Evolutionary conservation across 179 eudicot species (phyloP), one percentile per base, ranked within the genome.

Genomic region (Spergularia azorica): DNA sequence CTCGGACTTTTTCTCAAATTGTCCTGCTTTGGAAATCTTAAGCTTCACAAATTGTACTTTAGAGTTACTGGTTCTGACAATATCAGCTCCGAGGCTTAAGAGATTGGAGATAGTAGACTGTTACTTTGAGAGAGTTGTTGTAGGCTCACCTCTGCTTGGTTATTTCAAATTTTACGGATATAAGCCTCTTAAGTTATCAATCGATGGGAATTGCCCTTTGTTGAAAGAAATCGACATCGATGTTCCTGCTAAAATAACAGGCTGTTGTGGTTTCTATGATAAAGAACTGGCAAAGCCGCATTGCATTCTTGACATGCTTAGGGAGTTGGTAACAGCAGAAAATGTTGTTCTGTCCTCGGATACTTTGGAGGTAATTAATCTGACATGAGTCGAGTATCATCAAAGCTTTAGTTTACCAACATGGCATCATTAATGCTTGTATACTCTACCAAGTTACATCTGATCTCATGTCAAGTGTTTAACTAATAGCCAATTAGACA

Each of bases 71-170:
- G 52, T 5, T 12, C 2, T 15, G 18, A 66, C 55, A 0, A 67
- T 67, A 43, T 67, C 56, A 67, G 71, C 55, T 41, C 71, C 71
- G 1, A 67, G 26, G 71, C 71, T 67, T 43, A 67, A 67, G 55
- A 43, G n/a, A 18, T 13, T 46, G 55, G 71, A 67, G 51, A 43
- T 67, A n/a, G n/a, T 48, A 14, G 18, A 67, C 32, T 14, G 46
- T 8, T 67, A 12, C 54, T 43, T 18, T 15, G 18, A 17, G 5
- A 10, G 39, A 38, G 9, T 13, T n/a, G 9, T 65, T 2, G 1
- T 38, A 2, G 41, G 18, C 4, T 43, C 70, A 7, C 71, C 55
- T 2, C 43, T 67, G 55, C 55, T 67, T 48, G 43, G 52, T n/a
- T n/a, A 43, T 43, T 67, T 67, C 71, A 67, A 46, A 46, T 67